These are phyloP conservation scores for Prunus mongolica DNA, from an alignment of 306 rosid species.

Conservation along the genomic window DNA sequence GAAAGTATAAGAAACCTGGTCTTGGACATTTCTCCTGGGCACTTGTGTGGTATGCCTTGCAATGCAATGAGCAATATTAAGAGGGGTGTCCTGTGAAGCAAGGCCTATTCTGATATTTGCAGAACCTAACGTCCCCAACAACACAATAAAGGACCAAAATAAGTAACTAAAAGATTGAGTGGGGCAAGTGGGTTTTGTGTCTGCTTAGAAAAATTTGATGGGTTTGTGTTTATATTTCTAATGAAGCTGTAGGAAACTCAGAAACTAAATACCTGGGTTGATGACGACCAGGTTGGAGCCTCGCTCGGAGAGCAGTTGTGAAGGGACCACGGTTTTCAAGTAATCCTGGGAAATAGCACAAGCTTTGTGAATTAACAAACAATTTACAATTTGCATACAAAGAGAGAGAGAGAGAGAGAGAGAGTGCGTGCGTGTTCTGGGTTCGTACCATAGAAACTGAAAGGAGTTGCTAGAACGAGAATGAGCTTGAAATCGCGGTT, in stretches of 20 bases:
- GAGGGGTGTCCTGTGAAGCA: conserved; percentile 83
- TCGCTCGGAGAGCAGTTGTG: conserved; percentile 77
- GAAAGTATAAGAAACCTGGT: conserved; percentile 56
- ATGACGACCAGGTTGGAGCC: conserved; percentile 89
- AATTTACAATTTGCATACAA: neutral
- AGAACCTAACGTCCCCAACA: conserved; percentile 50
- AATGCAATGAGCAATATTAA: conserved; percentile 81
- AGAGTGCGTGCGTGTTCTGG: neutral
- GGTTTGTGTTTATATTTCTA: conserved; percentile 5
- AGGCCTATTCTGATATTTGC: conserved; percentile 80
- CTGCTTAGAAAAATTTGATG: neutral
- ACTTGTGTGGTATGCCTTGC: conserved; percentile 65
- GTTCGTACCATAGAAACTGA: conserved; percentile 15
- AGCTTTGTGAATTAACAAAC: neutral
- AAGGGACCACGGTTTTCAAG: conserved; percentile 88
- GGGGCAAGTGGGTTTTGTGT: neutral
- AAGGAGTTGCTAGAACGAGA: neutral
- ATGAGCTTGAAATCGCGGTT: neutral
- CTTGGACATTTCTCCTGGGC: conserved; percentile 67
- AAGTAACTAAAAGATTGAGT: neutral
- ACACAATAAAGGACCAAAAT: conserved; percentile 11
- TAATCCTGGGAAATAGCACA: conserved; percentile 61
- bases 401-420: neutral
- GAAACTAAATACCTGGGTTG: conserved; percentile 61
- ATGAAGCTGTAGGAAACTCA: neutral